phyloP scores from a whole-genome alignment of 2,329 filamentous ascomycete species.

The Aspergillus neoniger region DNA sequence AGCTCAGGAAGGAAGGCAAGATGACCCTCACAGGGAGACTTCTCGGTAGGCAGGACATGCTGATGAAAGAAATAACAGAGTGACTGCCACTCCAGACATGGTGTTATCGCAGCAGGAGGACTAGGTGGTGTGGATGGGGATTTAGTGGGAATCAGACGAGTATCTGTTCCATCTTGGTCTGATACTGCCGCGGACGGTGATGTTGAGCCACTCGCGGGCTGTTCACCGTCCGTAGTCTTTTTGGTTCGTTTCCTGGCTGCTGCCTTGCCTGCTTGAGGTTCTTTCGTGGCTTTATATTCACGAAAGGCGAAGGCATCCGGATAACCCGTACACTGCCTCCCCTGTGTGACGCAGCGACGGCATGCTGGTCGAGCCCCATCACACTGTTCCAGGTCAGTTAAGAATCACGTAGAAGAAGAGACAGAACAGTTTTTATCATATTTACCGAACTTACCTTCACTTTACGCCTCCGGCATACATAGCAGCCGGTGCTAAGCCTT shows the following conservation, averaged over 20 bases:
- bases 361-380: background rate
- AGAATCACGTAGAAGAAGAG: background rate
- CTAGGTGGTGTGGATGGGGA: background rate
- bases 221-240: background rate
- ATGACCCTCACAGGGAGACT: slow-evolving; percentile 3
- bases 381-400: background rate
- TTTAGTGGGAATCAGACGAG: background rate
- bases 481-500: slow-evolving; percentile 7
- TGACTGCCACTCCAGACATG: slow-evolving; percentile 4
- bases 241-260: background rate
- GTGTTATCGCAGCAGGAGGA: background rate
- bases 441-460: slow-evolving; percentile 3
- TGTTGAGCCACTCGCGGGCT: background rate
- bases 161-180: background rate
- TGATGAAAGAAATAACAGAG: slow-evolving; percentile 6
- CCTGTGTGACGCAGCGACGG: background rate
- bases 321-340: slow-evolving; percentile 3
- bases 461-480: slow-evolving; percentile 7
- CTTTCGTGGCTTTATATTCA: background rate
- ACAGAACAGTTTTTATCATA: background rate
- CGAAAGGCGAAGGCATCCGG: slow-evolving; percentile 3
- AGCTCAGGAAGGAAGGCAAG: slow-evolving; percentile 2
- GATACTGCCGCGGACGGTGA: background rate
- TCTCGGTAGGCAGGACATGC: background rate
- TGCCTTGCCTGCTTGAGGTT: background rate